Conservation (phyloP, 306 rosid species). For the Castanea mollissima region DNA sequence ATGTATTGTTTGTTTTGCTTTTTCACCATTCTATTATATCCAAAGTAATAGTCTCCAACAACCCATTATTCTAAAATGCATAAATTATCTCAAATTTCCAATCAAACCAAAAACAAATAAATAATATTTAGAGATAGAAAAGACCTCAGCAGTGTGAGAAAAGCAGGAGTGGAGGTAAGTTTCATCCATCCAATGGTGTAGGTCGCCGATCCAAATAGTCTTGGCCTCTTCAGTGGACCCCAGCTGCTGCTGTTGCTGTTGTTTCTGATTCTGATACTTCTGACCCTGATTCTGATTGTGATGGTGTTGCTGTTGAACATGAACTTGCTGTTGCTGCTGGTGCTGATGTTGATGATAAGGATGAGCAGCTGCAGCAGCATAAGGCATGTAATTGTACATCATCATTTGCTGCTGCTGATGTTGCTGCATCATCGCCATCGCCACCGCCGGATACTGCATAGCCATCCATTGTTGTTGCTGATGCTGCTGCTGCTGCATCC, state of each 20-base stretch:
- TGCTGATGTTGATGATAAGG: constrained; percentile 52
- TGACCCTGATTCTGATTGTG: constrained; percentile 41
- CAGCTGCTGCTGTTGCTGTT: constrained; percentile 26
- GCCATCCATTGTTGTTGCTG: constrained; percentile 89
- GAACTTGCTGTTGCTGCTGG: constrained; percentile 10
- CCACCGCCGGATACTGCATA: constrained; percentile 88
- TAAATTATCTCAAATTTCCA: too few species aligned
- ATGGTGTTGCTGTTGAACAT: constrained; percentile 56
- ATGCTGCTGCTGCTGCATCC: constrained; percentile 43
- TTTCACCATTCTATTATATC: too few species aligned
- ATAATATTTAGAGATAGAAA: too few species aligned
- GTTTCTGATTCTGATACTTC: constrained; percentile 31
- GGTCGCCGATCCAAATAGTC: constrained; percentile 94
- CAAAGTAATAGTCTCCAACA: too few species aligned
- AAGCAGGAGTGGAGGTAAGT: constrained; percentile 69
- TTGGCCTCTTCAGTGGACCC: constrained; percentile 73
- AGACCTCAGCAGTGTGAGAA: constrained; percentile 78
- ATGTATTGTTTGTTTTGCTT: too few species aligned
- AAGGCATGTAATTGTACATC: constrained; percentile 89
- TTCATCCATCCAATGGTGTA: constrained; percentile 94
- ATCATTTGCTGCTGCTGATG: constrained; percentile 65
- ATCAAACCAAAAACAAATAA: too few species aligned
- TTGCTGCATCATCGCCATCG: constrained; percentile 91
- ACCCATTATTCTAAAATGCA: neutral
- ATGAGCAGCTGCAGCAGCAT: constrained; percentile 39